These are phyloP conservation scores for Forsythia suspensa DNA, from an alignment of 257 asterid genomes.

Conservation along the genomic window DNA sequence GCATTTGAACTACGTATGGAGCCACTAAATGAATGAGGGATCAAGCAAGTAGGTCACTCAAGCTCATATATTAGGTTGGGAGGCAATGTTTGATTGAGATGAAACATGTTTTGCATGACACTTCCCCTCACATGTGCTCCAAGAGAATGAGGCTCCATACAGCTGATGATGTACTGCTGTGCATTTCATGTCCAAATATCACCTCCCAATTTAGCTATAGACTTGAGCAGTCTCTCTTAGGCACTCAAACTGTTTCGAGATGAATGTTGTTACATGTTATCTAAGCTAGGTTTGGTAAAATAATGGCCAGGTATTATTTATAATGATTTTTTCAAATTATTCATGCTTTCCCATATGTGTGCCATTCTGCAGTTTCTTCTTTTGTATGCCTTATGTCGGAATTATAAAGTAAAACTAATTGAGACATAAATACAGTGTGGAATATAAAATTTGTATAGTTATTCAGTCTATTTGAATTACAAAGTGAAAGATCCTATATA, in stretches of 20 bases:
- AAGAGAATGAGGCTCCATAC: neutral
- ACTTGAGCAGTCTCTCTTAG: neutral
- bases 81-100: neutral
- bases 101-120: neutral
- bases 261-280: neutral
- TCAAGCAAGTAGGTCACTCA: neutral
- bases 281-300: neutral
- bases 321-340: neutral
- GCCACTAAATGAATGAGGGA: conserved; percentile 1
- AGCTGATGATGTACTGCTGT: neutral
- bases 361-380: neutral
- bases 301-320: neutral
- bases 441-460: neutral
- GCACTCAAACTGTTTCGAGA: neutral
- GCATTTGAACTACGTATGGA: neutral
- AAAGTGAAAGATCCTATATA: too few species aligned
- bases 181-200: neutral
- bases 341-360: neutral
- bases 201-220: neutral
- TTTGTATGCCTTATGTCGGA: neutral
- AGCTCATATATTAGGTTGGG: neutral
- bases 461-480: neutral
- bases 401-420: neutral
- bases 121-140: neutral
- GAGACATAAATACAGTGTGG: neutral